A percentile compares a stretch with the other conserved stretches of the same genome.
Evolutionary conservation across 2,329 filamentous ascomycete genomes (phyloP).

Genomic region (Alternaria tenuissima): DNA sequence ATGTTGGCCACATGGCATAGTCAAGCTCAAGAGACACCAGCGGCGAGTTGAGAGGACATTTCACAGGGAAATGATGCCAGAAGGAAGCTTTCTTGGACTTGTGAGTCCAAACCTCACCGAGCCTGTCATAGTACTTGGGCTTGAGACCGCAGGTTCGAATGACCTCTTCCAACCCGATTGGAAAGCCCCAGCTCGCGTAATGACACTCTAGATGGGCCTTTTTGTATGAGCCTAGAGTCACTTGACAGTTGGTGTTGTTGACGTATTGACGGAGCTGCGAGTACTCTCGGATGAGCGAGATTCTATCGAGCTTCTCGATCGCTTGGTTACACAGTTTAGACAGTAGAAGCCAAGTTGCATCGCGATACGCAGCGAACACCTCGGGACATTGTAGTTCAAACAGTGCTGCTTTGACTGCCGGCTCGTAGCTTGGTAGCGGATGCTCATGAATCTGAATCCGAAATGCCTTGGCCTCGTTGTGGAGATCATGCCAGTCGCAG

Average conservation of each 20-base stretch:
- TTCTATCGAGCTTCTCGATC: constrained; percentile 5
- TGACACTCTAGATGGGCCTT: constrained; percentile 61
- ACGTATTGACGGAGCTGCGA: constrained; percentile 40
- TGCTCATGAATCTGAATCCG: constrained; percentile 60
- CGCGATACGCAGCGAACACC: constrained; percentile 60
- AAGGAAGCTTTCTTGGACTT: constrained; percentile 50
- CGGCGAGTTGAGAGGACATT: constrained; percentile 51
- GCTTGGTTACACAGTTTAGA: constrained; percentile 41
- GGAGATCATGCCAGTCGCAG: constrained; percentile 58
- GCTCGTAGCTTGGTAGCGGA: constrained; percentile 54
- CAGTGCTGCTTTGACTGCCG: constrained; percentile 55
- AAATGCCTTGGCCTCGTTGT: constrained; percentile 50
- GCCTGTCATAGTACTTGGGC: constrained; percentile 59
- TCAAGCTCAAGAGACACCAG: constrained; percentile 21
- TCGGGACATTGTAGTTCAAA: constrained; percentile 62
- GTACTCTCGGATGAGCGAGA: constrained; percentile 45
- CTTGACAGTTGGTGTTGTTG: constrained; percentile 7
- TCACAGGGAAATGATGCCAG: constrained; percentile 55
- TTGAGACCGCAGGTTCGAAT: constrained; percentile 58
- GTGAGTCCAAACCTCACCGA: constrained; percentile 51
- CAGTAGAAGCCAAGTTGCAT: constrained; percentile 61
- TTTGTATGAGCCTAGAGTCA: constrained; percentile 56
- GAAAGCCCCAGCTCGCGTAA: constrained; percentile 55
- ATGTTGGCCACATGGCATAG: constrained; percentile 55
- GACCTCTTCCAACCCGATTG: constrained; percentile 53